Percentiles rank a stretch among this genome's conserved stretches.
Conservation (phyloP, 768 basidiomycete species). For the Boletus eberwhitei region DNA sequence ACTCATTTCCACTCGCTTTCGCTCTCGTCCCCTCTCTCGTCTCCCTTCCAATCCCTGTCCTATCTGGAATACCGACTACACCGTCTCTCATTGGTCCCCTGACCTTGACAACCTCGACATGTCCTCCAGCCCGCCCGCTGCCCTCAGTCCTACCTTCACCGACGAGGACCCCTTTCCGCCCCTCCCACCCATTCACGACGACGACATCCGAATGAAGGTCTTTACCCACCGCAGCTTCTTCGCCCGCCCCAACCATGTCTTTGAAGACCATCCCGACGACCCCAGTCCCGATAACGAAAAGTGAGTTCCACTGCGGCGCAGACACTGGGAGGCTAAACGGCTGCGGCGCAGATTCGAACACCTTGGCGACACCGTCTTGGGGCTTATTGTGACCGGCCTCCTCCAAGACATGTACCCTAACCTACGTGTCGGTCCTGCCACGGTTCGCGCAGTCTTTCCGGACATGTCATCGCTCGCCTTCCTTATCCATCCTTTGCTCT, state of each 20-base stretch:
- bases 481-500: not conserved
- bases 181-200: conserved; percentile 53
- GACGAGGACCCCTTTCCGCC: conserved; percentile 42
- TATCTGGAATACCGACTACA: not conserved
- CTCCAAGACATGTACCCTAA: conserved; percentile 63
- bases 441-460: conserved; percentile 32
- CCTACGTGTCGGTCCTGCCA: conserved; percentile 73
- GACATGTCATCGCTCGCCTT: too few relatives aligned
- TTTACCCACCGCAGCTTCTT: conserved; percentile 76
- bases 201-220: conserved; percentile 48
- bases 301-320: conserved; percentile 36
- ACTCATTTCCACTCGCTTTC: not conserved
- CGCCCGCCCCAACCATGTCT: conserved; percentile 68
- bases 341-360: conserved; percentile 57
- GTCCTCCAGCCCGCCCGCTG: not conserved
- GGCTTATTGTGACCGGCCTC: conserved; percentile 61
- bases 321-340: not conserved
- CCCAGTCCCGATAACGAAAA: conserved; percentile 81
- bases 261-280: conserved; percentile 71
- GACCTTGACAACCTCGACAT: not conserved
- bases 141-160: conserved; percentile 30
- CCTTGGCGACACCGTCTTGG: conserved; percentile 72
- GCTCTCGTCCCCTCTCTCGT: not conserved
- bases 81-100: conserved; percentile 1
- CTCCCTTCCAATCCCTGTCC: not conserved